Evolutionary conservation across 2,329 filamentous ascomycete species (phyloP).

Genomic region (Chrysoporthe austroafricana): DNA sequence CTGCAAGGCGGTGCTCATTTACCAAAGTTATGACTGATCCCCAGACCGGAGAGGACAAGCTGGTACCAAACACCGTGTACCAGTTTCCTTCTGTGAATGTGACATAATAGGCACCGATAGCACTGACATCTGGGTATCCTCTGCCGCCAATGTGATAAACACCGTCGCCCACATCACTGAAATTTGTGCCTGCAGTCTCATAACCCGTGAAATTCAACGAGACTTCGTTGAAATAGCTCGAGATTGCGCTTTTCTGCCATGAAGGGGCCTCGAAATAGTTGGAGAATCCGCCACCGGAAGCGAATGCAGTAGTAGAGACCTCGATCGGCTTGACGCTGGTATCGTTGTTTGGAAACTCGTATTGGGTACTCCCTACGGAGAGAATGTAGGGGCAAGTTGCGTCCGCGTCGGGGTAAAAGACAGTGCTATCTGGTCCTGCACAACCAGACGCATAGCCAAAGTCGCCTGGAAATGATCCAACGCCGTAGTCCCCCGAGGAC

Average conservation of each 20-base stretch:
- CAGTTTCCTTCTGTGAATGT: constrained; percentile 40
- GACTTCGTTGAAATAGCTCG: constrained; percentile 34
- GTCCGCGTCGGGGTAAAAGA: constrained; percentile 51
- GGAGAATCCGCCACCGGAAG: constrained; percentile 41
- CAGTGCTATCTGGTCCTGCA: constrained; percentile 40
- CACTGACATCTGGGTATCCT: constrained; percentile 54
- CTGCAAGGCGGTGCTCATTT: constrained; percentile 52
- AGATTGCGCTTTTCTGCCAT: constrained; percentile 37
- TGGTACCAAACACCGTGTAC: constrained; percentile 52
- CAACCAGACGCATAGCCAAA: constrained; percentile 37
- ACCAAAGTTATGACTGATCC: constrained; percentile 52
- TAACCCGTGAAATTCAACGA: constrained; percentile 37
- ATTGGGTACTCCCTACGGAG: constrained; percentile 43
- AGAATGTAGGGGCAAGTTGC: constrained; percentile 53
- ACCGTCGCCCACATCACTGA: constrained; percentile 38
- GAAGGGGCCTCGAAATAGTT: constrained; percentile 38
- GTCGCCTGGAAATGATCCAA: constrained; percentile 39
- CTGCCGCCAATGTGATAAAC: constrained; percentile 50
- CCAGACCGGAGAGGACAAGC: constrained; percentile 52
- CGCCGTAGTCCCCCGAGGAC: constrained; percentile 46
- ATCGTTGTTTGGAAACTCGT: constrained; percentile 28
- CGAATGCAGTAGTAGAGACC: constrained; percentile 33
- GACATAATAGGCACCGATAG: constrained; percentile 44
- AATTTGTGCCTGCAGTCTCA: constrained; percentile 43
- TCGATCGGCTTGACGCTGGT: constrained; percentile 26